Base-by-base conservation (phyloP, 805 yeast species). In the Kuraishia capsulata region DNA sequence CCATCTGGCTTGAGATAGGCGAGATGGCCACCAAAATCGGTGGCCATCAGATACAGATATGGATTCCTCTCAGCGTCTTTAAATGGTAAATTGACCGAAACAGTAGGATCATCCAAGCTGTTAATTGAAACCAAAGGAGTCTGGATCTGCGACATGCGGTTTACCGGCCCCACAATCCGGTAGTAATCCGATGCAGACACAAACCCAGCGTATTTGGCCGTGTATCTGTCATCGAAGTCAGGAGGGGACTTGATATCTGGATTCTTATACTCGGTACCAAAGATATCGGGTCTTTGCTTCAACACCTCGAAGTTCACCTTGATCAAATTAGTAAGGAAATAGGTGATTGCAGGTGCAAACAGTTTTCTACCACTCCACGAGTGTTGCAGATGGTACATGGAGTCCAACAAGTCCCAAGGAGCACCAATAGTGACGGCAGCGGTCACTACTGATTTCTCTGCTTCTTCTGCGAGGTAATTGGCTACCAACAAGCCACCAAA, bases 11-110 rank as follows among this genome's bases (percentile, higher is more conserved):
- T 64, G 30, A 72, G 50, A 40, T 62, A 73, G 1, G 73, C 82
- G 51, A 81, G 65, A 53, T 82, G 92, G 5, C 90, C 90, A 45
- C 92, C 92, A 11, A 76, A 51, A 38, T 78, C 73, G 1, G 86
- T 71, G 34, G 73, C 69, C 4, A 76, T 62, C 56, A 78, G 57
- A 24, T 72, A 61, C 20, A 78, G 57, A 50, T 71, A 77, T 13
- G 88, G 87, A 43, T 81, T 80, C 23, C 63, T 56, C 29, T 52
- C 43, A 16, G 71, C 67, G 39, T 76, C 83, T 3, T 52, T 38
- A 18, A 43, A 41, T 8, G 89, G 87, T 30, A 77, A 66, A 28
- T 69, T 61, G 14, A 69, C 62, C 10, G 72, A 70, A 31, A 77
- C 69, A 32, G 81, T 69, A 5, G 90, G 87, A 52, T 82, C 92